Base-by-base conservation (phyloP, 768 basidiomycete genomes). In the Pulveroboletus sp. region DNA sequence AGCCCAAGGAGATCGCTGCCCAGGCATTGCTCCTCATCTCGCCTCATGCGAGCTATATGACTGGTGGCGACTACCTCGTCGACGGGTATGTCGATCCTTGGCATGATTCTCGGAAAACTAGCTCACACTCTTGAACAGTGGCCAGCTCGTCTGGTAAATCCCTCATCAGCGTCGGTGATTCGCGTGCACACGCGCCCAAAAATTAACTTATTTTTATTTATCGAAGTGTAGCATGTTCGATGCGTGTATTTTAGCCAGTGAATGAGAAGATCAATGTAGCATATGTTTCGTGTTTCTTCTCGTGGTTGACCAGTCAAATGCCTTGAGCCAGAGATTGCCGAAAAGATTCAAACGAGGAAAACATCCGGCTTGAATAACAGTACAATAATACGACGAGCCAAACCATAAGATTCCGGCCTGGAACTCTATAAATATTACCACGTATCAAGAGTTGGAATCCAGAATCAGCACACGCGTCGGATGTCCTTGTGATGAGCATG, bases 1-100 rank as follows among this genome's bases (percentile, higher is more conserved):
- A 81, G 79, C 79, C 81, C 5, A 58, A 75, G 7, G 84, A 85
- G 55, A 80, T 85, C 57, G 67, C 75, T 1, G 77, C 74, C 3
- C 82, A 80, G 55, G 73, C 76, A 0, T 51, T 85, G 32, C 65
- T 82, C 2, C 68, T 84, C 3, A 73, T 84, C 13, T 79, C 78
- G 5, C 66, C 74, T 0, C 63, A 76, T 34, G 75, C 75, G 0
- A 72, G 72, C 38, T 83, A 82, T 55, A 79, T 79, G 79, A 81
- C 80, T 5, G 80, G 80, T 8, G 72, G 72, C 0, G 81, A 82
- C 51, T 76, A 79, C 48, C 72, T 79, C 45, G 63, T 82, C 9
- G 80, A 82, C 45, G 80, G 80, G 79, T 81, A 47, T 11, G 78
- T 65, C n/a, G n/a, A 17, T 33, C 17, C 2, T 11, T 27, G 29